Evolutionary conservation across 1,284 basidiomycete species (phyloP).

Genomic region (Ustilago loliicola): DNA sequence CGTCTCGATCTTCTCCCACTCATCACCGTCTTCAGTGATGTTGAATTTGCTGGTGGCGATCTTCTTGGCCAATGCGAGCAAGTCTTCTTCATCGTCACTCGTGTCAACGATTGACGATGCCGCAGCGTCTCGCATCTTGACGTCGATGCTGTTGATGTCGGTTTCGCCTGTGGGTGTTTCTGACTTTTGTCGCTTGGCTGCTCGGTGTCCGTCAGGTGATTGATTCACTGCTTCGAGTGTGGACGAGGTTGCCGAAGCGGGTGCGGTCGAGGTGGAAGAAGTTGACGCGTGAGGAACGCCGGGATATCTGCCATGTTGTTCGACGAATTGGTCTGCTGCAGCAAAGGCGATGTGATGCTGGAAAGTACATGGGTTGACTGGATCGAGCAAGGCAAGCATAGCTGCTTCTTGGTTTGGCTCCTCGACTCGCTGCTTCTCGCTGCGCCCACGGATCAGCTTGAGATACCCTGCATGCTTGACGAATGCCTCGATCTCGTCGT

Average conservation of each 20-base stretch:
- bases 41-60: conserved; percentile 24
- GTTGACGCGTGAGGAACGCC: conserved; percentile 57
- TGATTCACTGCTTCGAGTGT: not conserved
- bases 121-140: conserved; percentile 70
- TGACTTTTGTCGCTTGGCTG: conserved; percentile 51
- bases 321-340: conserved; percentile 72
- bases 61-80: conserved; percentile 32
- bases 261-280: not conserved
- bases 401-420: conserved; percentile 68
- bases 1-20: conserved; percentile 76
- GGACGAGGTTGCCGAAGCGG: not conserved
- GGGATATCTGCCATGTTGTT: conserved; percentile 71
- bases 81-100: conserved; percentile 57
- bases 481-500: conserved; percentile 80
- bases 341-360: conserved; percentile 71
- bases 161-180: conserved; percentile 49
- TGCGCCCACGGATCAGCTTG: conserved; percentile 80
- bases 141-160: conserved; percentile 28
- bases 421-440: conserved; percentile 70
- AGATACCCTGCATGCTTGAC: conserved; percentile 90
- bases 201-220: conserved; percentile 13
- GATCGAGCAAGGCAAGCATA: conserved; percentile 58
- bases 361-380: conserved; percentile 63
- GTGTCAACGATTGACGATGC: conserved; percentile 60
- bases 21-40: conserved; percentile 35